Conservation (phyloP, 2,329 filamentous ascomycete genomes). For the Boeremia lycopersici region DNA sequence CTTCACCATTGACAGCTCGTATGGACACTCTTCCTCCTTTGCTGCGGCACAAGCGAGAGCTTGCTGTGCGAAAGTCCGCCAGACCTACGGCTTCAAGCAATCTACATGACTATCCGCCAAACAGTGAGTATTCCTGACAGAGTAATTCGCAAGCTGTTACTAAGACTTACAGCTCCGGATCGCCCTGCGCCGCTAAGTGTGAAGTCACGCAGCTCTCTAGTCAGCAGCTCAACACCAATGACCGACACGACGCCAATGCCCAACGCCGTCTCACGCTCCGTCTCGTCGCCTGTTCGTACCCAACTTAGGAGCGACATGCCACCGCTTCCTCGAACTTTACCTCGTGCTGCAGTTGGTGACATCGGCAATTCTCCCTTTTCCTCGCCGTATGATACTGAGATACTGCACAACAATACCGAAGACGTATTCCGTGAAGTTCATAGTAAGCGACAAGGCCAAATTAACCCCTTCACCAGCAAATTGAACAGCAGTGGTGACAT, state of each 20-base stretch:
- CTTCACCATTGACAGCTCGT: conserved; percentile 1
- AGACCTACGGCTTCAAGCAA: background rate
- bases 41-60: conserved; percentile 3
- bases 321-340: background rate
- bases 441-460: no score
- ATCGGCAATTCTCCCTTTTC: background rate
- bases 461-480: background rate
- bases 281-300: conserved; percentile 17
- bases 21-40: conserved; percentile 8
- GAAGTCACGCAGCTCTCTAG: conserved; percentile 16
- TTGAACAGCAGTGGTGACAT: background rate
- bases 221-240: conserved; percentile 3
- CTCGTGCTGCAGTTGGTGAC: background rate
- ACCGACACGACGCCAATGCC: background rate
- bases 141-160: background rate
- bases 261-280: conserved; percentile 8
- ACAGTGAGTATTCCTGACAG: background rate
- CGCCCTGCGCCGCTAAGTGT: conserved; percentile 35
- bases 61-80: conserved; percentile 1
- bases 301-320: background rate
- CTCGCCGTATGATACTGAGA: background rate
- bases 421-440: conserved; percentile 5
- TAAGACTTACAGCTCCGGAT: conserved; percentile 27
- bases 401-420: background rate
- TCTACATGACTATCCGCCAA: conserved; percentile 1